Evolutionary conservation across 2,329 filamentous ascomycete species (phyloP).

Genomic region (Aspergillus pseudonomiae): DNA sequence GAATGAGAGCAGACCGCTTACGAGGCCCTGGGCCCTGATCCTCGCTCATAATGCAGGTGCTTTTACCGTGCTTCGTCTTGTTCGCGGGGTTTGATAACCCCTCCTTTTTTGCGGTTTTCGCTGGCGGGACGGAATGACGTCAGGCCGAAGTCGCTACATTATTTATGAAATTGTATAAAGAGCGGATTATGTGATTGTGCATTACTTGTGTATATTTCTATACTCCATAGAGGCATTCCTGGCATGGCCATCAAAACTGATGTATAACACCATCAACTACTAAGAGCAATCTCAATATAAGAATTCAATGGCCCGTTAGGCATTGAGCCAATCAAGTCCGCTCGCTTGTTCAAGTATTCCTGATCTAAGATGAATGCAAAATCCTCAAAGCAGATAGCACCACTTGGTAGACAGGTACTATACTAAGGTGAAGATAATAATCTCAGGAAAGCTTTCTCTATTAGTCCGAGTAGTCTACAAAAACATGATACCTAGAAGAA

Average conservation of each 20-base stretch:
- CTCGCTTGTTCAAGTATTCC: background rate
- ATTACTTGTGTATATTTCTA: background rate
- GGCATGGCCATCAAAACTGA: no score
- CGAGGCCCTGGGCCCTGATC: conserved; percentile 13
- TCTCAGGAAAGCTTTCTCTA: no score
- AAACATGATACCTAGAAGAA: background rate
- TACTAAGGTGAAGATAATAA: no score
- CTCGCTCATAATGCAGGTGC: conserved; percentile 29
- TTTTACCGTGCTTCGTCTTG: conserved; percentile 5
- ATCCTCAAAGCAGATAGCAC: no score
- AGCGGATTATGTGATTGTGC: background rate
- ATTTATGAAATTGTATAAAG: background rate
- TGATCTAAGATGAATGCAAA: no score
- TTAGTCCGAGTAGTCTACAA: no score
- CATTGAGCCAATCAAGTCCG: background rate
- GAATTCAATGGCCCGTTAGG: background rate
- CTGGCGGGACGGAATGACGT: conserved; percentile 33
- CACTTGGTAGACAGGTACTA: no score
- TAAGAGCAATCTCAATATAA: background rate
- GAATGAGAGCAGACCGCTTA: conserved; percentile 64
- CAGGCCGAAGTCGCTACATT: conserved; percentile 22
- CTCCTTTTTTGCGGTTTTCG: conserved; percentile 21
- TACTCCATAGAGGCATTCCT: no score
- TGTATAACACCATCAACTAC: no score
- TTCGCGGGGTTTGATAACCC: conserved; percentile 13